Evolutionary conservation across 768 basidiomycete species (phyloP).

Genomic region (Naematelia encephala): DNA sequence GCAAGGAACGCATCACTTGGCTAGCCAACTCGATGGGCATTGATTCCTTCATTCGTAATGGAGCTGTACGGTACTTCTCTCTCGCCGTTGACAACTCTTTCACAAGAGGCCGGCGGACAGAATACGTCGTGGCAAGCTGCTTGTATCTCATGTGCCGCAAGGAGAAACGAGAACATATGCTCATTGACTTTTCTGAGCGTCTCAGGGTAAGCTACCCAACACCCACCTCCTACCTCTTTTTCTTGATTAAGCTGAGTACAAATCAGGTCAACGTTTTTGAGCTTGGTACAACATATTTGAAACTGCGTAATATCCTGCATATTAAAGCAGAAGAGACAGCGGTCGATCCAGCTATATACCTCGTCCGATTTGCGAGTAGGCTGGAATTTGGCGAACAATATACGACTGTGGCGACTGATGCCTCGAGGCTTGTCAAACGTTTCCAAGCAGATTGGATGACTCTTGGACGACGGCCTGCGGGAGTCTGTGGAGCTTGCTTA

Average conservation of each 20-base stretch:
- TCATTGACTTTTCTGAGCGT: constrained; percentile 97
- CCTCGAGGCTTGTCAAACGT: constrained; percentile 84
- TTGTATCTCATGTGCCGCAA: constrained; percentile 90
- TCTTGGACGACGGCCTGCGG: constrained; percentile 87
- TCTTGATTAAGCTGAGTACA: not conserved
- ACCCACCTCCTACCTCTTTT: not conserved
- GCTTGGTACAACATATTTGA: constrained; percentile 91
- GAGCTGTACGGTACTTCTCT: constrained; percentile 82
- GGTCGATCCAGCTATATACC: constrained; percentile 94
- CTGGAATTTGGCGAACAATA: constrained; percentile 65
- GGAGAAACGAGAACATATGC: constrained; percentile 92
- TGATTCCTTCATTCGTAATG: constrained; percentile 61
- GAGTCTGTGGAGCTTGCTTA: constrained; percentile 93
- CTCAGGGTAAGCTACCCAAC: constrained; percentile 63
- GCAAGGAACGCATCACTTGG: constrained; percentile 75
- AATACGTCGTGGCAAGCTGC: constrained; percentile 93
- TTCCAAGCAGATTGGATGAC: constrained; percentile 98
- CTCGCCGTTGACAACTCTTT: constrained; percentile 93
- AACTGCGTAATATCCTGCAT: constrained; percentile 65
- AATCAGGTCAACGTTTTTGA: constrained; percentile 92
- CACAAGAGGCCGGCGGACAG: constrained; percentile 82
- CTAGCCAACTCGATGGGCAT: constrained; percentile 57
- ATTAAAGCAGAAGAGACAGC: constrained; percentile 64
- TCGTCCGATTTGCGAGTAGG: constrained; percentile 86
- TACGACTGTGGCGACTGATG: constrained; percentile 84